These are phyloP conservation scores for Jatropha multifida DNA, from an alignment of 441 rosid genomes.

Conservation along the genomic window DNA sequence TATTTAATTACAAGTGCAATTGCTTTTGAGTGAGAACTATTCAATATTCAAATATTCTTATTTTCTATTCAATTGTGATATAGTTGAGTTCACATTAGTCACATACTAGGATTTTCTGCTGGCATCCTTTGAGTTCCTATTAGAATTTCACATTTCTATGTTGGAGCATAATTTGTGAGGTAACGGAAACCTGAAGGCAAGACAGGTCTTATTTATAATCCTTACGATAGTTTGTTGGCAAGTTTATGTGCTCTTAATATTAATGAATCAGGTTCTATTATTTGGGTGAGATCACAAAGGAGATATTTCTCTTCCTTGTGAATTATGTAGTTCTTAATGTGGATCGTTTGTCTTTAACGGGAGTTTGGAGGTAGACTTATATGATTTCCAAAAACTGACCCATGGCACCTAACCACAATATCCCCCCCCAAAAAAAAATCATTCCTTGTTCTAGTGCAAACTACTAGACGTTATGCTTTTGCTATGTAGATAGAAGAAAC, in stretches of 20 bases:
- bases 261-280: neutral
- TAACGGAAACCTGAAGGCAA: neutral
- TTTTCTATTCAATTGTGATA: neutral
- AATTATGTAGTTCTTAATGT: neutral
- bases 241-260: neutral
- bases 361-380: neutral
- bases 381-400: neutral
- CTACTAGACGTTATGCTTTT: neutral
- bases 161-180: neutral
- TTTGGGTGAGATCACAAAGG: neutral
- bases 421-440: neutral
- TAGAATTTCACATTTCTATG: neutral
- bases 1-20: neutral
- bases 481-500: constrained; percentile 1
- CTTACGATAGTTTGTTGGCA: neutral
- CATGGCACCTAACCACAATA: neutral
- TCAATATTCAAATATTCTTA: neutral
- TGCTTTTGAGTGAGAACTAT: neutral
- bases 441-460: neutral
- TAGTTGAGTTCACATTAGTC: neutral
- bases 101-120: neutral
- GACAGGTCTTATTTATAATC: neutral
- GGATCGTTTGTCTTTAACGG: neutral
- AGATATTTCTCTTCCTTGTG: neutral
- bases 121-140: neutral